Evolutionary conservation across 75 land plant genomes (phyloP), one percentile per base, ranked within the genome.

Genomic region (Isoetes taiwanensis): DNA sequence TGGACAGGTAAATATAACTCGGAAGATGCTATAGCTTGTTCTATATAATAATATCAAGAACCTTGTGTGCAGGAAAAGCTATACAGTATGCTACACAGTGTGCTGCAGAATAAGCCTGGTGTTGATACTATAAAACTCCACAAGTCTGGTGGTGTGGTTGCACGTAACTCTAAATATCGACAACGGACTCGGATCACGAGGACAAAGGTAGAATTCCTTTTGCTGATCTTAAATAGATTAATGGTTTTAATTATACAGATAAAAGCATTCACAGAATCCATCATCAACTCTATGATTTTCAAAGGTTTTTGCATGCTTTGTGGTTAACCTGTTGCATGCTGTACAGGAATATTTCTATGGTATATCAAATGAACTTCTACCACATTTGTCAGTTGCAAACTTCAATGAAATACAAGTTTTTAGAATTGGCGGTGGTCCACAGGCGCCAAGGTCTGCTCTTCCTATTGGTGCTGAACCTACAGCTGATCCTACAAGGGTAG

Each of bases 271-370:
- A n/a, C n/a, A n/a, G n/a, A n/a, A n/a, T n/a, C n/a, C n/a, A n/a
- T n/a, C n/a, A n/a, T n/a, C n/a, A n/a, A n/a, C 1, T 25, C 23
- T 10, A 21, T 4, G 25, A 52, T 5, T 50, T 50, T 50, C 23
- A 14, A 28, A 52, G 14, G 25, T 59, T 59, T 24, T 19, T 24
- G 14, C 14, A 10, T 37, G 39, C 39, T 14, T 10, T 10, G 9
- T 42, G 20, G 8, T 10, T 10, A 6, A 4, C 30, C 52, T 40
- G 19, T 52, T 60, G 55, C 28, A 66, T 30, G 39, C 43, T 10
- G 54, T 70, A 30, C 93, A 93, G 98, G 95, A 87, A 53, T 93
- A 87, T 65, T 87, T 86, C 59, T 91, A 91, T 79, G 97, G 97
- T 19, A 72, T 71, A 20, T 23, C 70, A 20, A 87, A 81, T 52